Conservation (phyloP, 2,329 filamentous ascomycete species). For the Neopestalotiopsis rosae region DNA sequence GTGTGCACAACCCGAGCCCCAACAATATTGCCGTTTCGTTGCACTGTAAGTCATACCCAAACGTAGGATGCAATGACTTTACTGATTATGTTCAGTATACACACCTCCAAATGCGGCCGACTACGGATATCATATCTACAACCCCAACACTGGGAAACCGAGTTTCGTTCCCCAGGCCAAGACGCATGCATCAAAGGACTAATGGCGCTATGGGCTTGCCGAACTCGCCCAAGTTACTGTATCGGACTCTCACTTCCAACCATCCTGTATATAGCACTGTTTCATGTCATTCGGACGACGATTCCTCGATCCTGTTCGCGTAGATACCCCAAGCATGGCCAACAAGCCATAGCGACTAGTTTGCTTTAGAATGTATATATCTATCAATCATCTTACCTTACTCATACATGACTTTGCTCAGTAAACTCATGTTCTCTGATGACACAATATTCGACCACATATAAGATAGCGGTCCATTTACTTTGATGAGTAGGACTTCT, state of each 20-base stretch:
- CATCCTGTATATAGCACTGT: not conserved
- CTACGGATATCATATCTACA: constrained; percentile 66
- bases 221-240: not conserved
- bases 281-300: not conserved
- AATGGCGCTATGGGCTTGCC: not conserved
- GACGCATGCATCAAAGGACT: not conserved
- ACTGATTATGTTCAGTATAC: constrained; percentile 46
- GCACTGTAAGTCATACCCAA: not conserved
- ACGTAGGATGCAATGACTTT: not conserved
- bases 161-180: constrained; percentile 3
- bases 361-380: too few relatives aligned
- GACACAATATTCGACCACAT: not conserved
- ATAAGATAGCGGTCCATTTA: not conserved
- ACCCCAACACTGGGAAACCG: constrained; percentile 52
- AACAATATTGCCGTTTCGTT: constrained; percentile 9
- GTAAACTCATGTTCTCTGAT: not conserved
- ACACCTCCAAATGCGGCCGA: constrained; percentile 69
- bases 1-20: not conserved
- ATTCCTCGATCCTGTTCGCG: not conserved
- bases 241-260: not conserved
- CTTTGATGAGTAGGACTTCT: not conserved
- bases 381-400: too few relatives aligned
- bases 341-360: too few relatives aligned
- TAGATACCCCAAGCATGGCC: not conserved
- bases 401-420: not conserved